A percentile compares a stretch with the other conserved stretches of the same genome.
These are phyloP conservation scores for Hapsidospora chrysogenum DNA, from an alignment of 495 filamentous ascomycete species.

Conservation along the genomic window DNA sequence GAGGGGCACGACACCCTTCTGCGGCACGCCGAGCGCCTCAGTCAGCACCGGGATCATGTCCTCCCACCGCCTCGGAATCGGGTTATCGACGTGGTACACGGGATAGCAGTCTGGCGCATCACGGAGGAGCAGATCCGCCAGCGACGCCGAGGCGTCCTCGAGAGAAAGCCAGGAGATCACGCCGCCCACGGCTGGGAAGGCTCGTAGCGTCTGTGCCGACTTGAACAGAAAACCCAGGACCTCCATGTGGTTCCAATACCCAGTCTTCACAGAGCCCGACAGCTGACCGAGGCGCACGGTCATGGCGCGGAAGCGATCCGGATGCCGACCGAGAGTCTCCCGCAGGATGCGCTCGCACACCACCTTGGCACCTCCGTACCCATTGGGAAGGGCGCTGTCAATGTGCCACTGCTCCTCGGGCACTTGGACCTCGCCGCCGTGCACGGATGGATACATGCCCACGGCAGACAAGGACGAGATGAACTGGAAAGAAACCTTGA, in stretches of 20 bases:
- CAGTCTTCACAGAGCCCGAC: conserved; percentile 26
- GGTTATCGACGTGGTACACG: conserved; percentile 42
- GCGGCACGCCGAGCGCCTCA: conserved; percentile 20
- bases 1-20: conserved; percentile 21
- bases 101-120: conserved; percentile 9
- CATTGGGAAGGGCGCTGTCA: conserved; percentile 21
- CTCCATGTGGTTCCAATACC: conserved; percentile 36
- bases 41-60: conserved; percentile 24
- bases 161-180: conserved; percentile 32
- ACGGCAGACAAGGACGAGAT: conserved; percentile 38
- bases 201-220: conserved; percentile 27
- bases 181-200: conserved; percentile 26
- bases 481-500: conserved; percentile 29
- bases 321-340: conserved; percentile 26
- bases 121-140: conserved; percentile 20
- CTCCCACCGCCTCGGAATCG: conserved; percentile 28
- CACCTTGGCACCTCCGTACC: conserved; percentile 35
- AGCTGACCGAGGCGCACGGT: conserved; percentile 31
- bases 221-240: conserved; percentile 34
- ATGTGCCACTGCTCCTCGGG: conserved; percentile 17
- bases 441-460: conserved; percentile 20
- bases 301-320: conserved; percentile 25
- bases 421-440: conserved; percentile 9
- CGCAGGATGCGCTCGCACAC: conserved; percentile 33
- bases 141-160: conserved; percentile 21